phyloP scores from a whole-genome alignment of 2,329 filamentous ascomycete genomes.

The Macrophomina pseudophaseolina region DNA sequence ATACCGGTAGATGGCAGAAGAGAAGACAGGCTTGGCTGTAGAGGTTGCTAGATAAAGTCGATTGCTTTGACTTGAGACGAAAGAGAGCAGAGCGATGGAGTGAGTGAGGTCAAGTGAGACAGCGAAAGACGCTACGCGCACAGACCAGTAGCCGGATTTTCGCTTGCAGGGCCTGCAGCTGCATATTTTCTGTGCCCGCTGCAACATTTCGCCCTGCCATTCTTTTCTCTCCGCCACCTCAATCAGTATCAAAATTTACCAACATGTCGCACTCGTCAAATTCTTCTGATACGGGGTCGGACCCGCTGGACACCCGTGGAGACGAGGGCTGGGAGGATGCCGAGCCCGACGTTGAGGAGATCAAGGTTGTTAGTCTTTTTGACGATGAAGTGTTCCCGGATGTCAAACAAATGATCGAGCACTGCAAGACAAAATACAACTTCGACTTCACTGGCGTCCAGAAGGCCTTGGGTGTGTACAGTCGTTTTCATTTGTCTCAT shows the following conservation, averaged over 20 bases:
- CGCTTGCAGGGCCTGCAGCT: constrained; percentile 16
- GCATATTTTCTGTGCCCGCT: constrained; percentile 12
- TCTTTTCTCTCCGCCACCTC: neutral
- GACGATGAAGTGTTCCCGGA: constrained; percentile 39
- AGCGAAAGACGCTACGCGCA: neutral
- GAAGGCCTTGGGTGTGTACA: constrained; percentile 42
- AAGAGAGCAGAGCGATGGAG: neutral
- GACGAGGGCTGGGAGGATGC: constrained; percentile 53
- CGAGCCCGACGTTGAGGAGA: constrained; percentile 44
- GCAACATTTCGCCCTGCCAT: neutral
- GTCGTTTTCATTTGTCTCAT: constrained; percentile 18
- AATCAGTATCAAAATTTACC: neutral
- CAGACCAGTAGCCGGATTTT: constrained; percentile 4
- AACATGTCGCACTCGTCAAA: constrained; percentile 22
- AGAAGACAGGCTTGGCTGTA: too few species aligned
- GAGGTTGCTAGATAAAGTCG: too few species aligned
- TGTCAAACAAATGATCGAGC: constrained; percentile 43
- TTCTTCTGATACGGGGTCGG: constrained; percentile 20
- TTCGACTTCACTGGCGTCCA: constrained; percentile 48
- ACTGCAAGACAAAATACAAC: constrained; percentile 43
- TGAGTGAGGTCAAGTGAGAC: neutral
- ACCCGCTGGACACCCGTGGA: constrained; percentile 33
- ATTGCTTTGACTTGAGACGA: neutral
- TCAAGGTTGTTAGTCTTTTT: constrained; percentile 48
- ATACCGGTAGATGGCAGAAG: too few species aligned